Conservation (phyloP, 805 yeast species). For the Helenozyma rhizophorensis region DNA sequence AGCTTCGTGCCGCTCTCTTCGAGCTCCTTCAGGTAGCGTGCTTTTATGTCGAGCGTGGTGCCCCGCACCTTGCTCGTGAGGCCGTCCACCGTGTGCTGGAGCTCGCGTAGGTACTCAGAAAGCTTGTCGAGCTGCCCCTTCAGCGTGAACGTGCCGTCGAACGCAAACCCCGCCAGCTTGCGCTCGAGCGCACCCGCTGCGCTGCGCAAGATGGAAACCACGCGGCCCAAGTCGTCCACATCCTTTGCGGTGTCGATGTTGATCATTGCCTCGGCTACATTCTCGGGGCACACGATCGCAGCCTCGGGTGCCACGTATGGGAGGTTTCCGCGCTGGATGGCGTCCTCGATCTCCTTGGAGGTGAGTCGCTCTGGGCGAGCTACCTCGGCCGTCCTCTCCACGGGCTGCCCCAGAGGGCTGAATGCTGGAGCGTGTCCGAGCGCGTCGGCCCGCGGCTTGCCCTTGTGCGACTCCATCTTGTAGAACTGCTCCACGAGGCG, state of each 20-base stretch:
- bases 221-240: not conserved
- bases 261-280: not conserved
- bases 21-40: slow-evolving; percentile 22
- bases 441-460: slow-evolving; percentile 2
- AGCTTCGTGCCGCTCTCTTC: slow-evolving; percentile 24
- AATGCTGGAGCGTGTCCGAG: not conserved
- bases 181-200: not conserved
- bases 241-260: not conserved
- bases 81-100: slow-evolving; percentile 17
- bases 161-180: no score
- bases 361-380: not conserved
- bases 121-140: slow-evolving; percentile 15
- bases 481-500: slow-evolving; percentile 41
- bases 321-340: not conserved
- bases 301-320: not conserved
- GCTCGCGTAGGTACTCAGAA: slow-evolving; percentile 13
- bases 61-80: slow-evolving; percentile 17
- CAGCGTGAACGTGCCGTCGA: no score
- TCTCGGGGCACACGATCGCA: not conserved
- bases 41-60: slow-evolving; percentile 15
- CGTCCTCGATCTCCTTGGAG: slow-evolving; percentile 1
- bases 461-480: slow-evolving; percentile 18
- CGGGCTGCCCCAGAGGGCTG: not conserved
- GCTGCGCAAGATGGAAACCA: not conserved
- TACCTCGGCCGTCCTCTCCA: not conserved